These are phyloP conservation scores for Physcomitrellopsis africana DNA, from an alignment of 225 moss, liverwort and hornwort species.

Conservation along the genomic window DNA sequence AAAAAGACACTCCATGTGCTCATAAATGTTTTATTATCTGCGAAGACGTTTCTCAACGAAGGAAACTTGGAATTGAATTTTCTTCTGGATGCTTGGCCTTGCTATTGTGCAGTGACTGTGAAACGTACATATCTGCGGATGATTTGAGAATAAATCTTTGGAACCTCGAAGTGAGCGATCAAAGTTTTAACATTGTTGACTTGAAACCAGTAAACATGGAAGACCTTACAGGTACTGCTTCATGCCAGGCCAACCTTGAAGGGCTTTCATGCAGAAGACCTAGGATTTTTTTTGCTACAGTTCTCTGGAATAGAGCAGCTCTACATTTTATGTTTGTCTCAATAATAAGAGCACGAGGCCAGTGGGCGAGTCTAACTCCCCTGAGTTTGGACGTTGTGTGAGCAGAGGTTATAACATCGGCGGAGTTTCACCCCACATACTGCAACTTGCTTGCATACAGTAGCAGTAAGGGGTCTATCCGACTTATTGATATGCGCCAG, in stretches of 20 bases:
- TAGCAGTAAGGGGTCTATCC: conserved; percentile 99
- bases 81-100: not conserved
- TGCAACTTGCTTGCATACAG: conserved; percentile 99
- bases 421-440: conserved; percentile 96
- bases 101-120: conserved; percentile 82
- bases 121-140: conserved; percentile 97
- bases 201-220: conserved; percentile 99
- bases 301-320: not conserved
- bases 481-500: conserved; percentile 99
- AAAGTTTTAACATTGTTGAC: conserved; percentile 99
- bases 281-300: not conserved
- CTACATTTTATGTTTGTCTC: not conserved
- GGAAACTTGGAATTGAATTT: not conserved
- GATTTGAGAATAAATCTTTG: conserved; percentile 99
- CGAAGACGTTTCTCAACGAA: no score
- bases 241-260: no score
- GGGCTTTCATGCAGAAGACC: not conserved
- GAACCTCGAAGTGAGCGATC: conserved; percentile 99
- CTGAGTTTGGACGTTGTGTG: not conserved
- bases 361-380: conserved; percentile 8
- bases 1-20: no score
- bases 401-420: conserved; percentile 98
- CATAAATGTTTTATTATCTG: no score
- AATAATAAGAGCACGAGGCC: conserved; percentile 16
- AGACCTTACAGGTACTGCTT: conserved; percentile 81